Percentiles rank a stretch among this genome's conserved stretches.
Evolutionary conservation across 208 protist species (phyloP).

Genomic region (Leptomonas pyrrhocoris): DNA sequence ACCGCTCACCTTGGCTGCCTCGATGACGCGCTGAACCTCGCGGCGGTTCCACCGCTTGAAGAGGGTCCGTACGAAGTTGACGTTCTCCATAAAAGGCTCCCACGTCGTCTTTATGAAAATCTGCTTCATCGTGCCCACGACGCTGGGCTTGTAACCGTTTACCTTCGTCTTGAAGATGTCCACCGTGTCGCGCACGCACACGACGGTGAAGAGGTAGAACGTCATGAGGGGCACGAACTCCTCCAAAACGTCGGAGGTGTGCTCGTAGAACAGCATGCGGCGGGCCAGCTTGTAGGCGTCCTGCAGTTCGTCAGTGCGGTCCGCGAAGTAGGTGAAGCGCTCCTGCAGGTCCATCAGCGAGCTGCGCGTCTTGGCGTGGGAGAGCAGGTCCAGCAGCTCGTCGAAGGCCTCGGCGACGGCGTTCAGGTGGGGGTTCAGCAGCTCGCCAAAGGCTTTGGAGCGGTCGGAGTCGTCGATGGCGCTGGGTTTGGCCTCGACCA

Average conservation of each 20-base stretch:
- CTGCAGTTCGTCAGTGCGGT: constrained; percentile 63
- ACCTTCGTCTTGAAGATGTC: constrained; percentile 66
- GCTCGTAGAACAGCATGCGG: constrained; percentile 83
- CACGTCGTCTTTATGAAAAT: constrained; percentile 50
- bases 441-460: constrained; percentile 66
- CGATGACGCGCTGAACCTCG: constrained; percentile 84
- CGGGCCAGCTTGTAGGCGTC: constrained; percentile 62
- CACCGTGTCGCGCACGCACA: constrained; percentile 79
- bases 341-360: constrained; percentile 41
- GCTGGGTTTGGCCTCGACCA: constrained; percentile 70
- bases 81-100: constrained; percentile 66
- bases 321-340: constrained; percentile 51
- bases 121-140: constrained; percentile 27
- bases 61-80: constrained; percentile 59
- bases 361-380: constrained; percentile 49
- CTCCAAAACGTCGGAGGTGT: constrained; percentile 68
- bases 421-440: constrained; percentile 62
- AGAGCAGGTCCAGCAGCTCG: constrained; percentile 60
- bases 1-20: constrained; percentile 86
- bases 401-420: constrained; percentile 63
- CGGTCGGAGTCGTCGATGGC: constrained; percentile 77
- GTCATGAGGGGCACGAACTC: constrained; percentile 92
- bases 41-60: constrained; percentile 56
- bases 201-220: constrained; percentile 88
- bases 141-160: constrained; percentile 37